Evolutionary conservation across 805 yeast genomes (phyloP), one percentile per base, ranked within the genome.

Genomic region (Candida piceae): DNA sequence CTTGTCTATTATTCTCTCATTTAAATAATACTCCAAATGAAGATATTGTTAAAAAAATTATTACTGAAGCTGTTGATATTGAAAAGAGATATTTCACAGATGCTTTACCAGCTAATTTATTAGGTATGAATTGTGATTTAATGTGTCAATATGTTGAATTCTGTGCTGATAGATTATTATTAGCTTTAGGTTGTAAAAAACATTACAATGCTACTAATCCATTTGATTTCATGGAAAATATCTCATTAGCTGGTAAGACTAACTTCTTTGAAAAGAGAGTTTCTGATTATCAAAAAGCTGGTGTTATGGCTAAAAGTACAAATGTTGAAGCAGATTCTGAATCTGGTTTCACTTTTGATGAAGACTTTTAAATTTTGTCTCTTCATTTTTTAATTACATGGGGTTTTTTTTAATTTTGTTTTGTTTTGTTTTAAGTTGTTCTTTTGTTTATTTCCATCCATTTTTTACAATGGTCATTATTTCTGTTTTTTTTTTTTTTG

Each of bases 221-320:
- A 64, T 90, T 90, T 63, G 98, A 90, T 66, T 90, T 90, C 62
- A 90, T 90, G 98, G 98, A 90, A 73, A 90, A 93, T 73, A 90
- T 90, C 57, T 90, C 97, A 7, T 78, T 90, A 53, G 95, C 97
- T 41, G 98, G 98, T 67, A 90, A 90, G 78, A 90, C 98, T 55
- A 90, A 93, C 74, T 90, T 90, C 79, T 90, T 90, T 61, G 98
- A 90, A 75, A 90, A 90, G 79, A 84, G 98, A 70, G 98, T 90
- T 40, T 84, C 95, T 41, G 98, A 90, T 68, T 90, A 90, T 70
- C 98, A 90, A 71, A 93, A 90, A 72, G 97, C 98, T 41, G 97
- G 98, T 72, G 98, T 90, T 57, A 90, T 90, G 93, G 90, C 95
- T 49, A 75, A 78, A 52, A 60, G 70, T 44, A 59, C 62, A 44